phyloP scores from a whole-genome alignment of 805 yeast genomes.

The Yamadazyma akitaensis region DNA sequence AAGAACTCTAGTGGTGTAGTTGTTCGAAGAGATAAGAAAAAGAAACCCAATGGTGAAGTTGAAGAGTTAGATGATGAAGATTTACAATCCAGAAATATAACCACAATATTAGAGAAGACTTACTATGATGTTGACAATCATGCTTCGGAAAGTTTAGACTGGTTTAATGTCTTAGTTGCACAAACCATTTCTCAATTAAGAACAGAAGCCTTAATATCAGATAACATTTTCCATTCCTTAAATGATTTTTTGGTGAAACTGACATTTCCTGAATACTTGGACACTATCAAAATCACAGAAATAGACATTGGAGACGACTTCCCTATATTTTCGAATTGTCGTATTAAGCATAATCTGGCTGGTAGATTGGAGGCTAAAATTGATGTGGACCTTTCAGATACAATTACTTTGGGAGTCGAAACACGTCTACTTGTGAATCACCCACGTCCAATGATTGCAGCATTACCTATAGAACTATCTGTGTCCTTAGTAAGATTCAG shows the following conservation, averaged over 20 bases:
- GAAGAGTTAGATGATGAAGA: conserved; percentile 10
- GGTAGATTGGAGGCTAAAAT: conserved; percentile 76
- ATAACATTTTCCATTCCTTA: conserved; percentile 78
- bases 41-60: conserved; percentile 16
- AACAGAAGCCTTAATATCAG: conserved; percentile 81
- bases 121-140: conserved; percentile 89
- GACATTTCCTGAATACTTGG: conserved; percentile 77
- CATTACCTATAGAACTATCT: conserved; percentile 76
- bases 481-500: conserved; percentile 90
- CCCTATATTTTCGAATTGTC: conserved; percentile 92
- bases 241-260: conserved; percentile 61
- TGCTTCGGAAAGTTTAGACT: conserved; percentile 86
- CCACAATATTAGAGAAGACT: conserved; percentile 78
- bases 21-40: conserved; percentile 28
- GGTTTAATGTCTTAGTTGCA: conserved; percentile 94
- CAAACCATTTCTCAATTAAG: conserved; percentile 85
- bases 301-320: conserved; percentile 92
- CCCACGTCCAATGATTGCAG: conserved; percentile 81
- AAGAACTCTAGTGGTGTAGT: conserved; percentile 31
- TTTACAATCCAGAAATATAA: conserved; percentile 12
- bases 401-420: conserved; percentile 80
- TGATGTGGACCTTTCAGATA: conserved; percentile 85
- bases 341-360: conserved; percentile 61
- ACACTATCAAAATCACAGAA: conserved; percentile 74
- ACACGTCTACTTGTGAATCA: conserved; percentile 75